Conservation (phyloP, 208 protist species). For the Leptomonas seymouri region DNA sequence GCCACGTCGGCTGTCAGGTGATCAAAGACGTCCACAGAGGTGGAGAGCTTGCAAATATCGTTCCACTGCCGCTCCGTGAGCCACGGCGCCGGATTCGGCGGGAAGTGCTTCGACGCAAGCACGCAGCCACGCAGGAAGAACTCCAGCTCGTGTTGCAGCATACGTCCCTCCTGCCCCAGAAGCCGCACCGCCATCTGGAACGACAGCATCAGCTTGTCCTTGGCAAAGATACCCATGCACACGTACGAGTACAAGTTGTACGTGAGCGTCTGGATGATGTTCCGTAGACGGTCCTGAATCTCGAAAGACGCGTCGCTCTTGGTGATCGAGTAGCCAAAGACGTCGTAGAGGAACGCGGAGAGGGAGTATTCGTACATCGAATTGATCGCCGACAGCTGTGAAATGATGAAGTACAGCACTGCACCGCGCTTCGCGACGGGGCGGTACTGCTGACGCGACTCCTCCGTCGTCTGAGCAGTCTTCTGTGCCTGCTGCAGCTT, state of each 20-base stretch:
- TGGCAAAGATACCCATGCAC: conserved; percentile 98
- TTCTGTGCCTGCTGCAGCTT: conserved; percentile 96
- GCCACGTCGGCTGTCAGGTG: conserved; percentile 74
- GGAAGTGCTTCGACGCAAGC: conserved; percentile 91
- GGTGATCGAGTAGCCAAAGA: conserved; percentile 97
- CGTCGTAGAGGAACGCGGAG: conserved; percentile 95
- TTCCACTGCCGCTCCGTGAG: conserved; percentile 97
- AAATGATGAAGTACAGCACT: conserved; percentile 98
- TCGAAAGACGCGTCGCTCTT: conserved; percentile 93
- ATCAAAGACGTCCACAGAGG: conserved; percentile 79
- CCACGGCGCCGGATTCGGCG: conserved; percentile 89
- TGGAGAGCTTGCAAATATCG: conserved; percentile 91
- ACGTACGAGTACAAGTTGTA: conserved; percentile 98
- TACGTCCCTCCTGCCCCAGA: conserved; percentile 84
- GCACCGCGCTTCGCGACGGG: conserved; percentile 97
- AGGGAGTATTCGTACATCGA: conserved; percentile 99
- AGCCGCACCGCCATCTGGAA: conserved; percentile 98
- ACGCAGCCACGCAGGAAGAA: conserved; percentile 99
- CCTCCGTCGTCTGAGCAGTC: conserved; percentile 96
- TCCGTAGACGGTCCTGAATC: conserved; percentile 94
- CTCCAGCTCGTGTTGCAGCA: conserved; percentile 93
- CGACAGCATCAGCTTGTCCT: conserved; percentile 98
- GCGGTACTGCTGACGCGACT: conserved; percentile 95
- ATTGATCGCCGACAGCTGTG: conserved; percentile 95
- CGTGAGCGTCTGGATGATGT: conserved; percentile 98